These are phyloP conservation scores for Aphanomyces euteiches DNA, from an alignment of 352 stramenopile genomes.

Conservation along the genomic window DNA sequence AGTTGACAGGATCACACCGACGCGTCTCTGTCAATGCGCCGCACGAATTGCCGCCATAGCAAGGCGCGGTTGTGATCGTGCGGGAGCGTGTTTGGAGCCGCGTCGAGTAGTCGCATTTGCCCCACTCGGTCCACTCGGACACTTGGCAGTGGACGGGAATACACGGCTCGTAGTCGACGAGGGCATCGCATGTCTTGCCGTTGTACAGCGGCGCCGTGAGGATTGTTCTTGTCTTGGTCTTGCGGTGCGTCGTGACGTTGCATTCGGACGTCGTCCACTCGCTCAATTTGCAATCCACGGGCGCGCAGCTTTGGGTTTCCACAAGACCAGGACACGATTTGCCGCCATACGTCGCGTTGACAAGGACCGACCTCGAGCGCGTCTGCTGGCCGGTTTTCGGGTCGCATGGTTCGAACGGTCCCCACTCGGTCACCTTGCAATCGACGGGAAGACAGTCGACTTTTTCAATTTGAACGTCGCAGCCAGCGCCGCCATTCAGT, in stretches of 20 bases:
- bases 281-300: slow-evolving; percentile 46
- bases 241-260: slow-evolving; percentile 33
- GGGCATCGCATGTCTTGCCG: slow-evolving; percentile 26
- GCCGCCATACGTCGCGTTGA: slow-evolving; percentile 41
- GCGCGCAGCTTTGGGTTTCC: slow-evolving; percentile 37
- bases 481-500: slow-evolving; percentile 34
- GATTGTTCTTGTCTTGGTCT: neutral
- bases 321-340: neutral
- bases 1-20: slow-evolving; percentile 32
- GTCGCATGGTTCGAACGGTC: slow-evolving; percentile 36
- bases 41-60: slow-evolving; percentile 42
- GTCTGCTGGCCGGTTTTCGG: slow-evolving; percentile 4
- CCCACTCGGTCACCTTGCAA: slow-evolving; percentile 50
- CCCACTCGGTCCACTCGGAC: slow-evolving; percentile 16
- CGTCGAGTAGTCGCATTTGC: slow-evolving; percentile 38
- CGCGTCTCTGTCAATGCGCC: slow-evolving; percentile 20
- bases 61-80: slow-evolving; percentile 35
- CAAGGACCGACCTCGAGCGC: slow-evolving; percentile 19
- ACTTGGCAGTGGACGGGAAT: neutral
- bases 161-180: neutral
- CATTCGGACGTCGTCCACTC: slow-evolving; percentile 37
- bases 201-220: neutral
- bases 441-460: slow-evolving; percentile 41
- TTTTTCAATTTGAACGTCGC: slow-evolving; percentile 21
- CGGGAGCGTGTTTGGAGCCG: slow-evolving; percentile 38